phyloP scores from a whole-genome alignment of 169 alveolate species.

The Plasmodium billcollinsi region DNA sequence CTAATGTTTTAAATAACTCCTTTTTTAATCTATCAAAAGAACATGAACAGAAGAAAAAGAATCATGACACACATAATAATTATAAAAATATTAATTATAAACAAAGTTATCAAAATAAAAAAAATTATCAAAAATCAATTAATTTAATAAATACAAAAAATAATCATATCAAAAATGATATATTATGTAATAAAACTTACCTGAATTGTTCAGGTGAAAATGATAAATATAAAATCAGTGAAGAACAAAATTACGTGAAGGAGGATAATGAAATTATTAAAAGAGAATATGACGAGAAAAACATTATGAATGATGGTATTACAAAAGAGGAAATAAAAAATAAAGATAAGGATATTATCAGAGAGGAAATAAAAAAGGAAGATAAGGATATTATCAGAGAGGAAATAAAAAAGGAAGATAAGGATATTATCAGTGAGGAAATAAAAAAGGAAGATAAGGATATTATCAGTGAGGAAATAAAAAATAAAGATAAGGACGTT shows the following conservation, averaged over 20 bases:
- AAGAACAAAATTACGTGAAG: not conserved
- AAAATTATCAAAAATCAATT: not conserved
- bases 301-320: not conserved
- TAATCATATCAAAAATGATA: not conserved
- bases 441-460: not conserved
- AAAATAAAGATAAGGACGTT: not conserved
- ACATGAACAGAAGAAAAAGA: not conserved
- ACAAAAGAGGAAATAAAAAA: not conserved
- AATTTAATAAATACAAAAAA: not conserved
- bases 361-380: not conserved
- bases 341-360: not conserved
- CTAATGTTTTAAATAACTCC: constrained; percentile 61
- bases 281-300: not conserved
- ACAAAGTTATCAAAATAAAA: not conserved
- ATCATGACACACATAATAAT: not conserved
- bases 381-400: not conserved
- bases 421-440: not conserved
- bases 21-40: constrained; percentile 56
- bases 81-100: not conserved
- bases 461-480: not conserved
- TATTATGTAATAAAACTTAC: not conserved
- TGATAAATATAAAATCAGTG: not conserved
- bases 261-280: no score
- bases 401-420: not conserved
- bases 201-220: not conserved